Conservation (phyloP, 768 basidiomycete genomes). For the Cystobasidium tubakii region DNA sequence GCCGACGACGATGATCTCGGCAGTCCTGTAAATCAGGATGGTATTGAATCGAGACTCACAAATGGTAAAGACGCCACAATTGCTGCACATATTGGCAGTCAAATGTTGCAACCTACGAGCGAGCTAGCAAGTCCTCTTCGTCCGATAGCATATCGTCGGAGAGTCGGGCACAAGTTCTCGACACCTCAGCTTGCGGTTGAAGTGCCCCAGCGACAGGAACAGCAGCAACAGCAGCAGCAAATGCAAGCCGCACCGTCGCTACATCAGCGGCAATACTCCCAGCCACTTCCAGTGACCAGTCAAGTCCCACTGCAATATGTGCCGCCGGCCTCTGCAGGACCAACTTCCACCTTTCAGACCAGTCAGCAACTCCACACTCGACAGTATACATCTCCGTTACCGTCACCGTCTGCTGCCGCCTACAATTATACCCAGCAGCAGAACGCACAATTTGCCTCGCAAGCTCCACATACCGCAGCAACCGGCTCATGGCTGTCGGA, state of each 20-base stretch:
- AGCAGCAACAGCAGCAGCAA: slow-evolving; percentile 2
- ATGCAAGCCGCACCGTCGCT: background rate
- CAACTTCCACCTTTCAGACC: background rate
- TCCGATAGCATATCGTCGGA: background rate
- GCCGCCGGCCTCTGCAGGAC: background rate
- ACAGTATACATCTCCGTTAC: background rate
- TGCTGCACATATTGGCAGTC: background rate
- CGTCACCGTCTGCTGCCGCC: background rate
- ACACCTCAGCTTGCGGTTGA: background rate
- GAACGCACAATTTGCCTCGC: background rate
- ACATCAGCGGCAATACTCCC: slow-evolving; percentile 1
- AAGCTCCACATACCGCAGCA: background rate
- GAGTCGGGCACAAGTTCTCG: background rate
- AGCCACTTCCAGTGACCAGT: background rate
- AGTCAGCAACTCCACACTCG: background rate
- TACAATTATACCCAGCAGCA: background rate
- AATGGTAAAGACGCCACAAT: background rate
- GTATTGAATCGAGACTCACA: background rate
- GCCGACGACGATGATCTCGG: slow-evolving; percentile 6
- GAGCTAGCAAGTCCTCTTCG: background rate
- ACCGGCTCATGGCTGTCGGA: slow-evolving; percentile 13
- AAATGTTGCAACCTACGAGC: background rate
- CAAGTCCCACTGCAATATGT: background rate
- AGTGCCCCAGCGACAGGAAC: background rate
- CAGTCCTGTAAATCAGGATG: background rate